phyloP scores from a whole-genome alignment of 805 yeast genomes.

The Nakazawaea holstii region DNA sequence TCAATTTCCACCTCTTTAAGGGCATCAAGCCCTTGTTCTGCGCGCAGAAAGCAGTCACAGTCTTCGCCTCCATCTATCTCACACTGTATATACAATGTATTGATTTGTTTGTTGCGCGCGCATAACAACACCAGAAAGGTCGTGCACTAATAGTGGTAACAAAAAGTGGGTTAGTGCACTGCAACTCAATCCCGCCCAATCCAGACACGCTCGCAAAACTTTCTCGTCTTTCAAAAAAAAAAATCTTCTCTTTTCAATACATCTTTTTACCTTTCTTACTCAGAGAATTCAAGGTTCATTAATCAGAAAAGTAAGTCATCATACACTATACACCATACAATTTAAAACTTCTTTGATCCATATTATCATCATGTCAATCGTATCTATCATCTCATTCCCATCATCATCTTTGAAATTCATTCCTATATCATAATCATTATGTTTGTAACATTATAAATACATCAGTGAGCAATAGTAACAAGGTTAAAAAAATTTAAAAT shows the following conservation, averaged over 20 bases:
- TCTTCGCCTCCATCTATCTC: too few relatives aligned
- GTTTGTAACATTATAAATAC: too few relatives aligned
- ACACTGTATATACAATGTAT: too few relatives aligned
- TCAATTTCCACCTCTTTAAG: too few relatives aligned
- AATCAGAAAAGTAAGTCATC: constrained; percentile 6
- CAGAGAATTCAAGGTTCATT: constrained; percentile 9
- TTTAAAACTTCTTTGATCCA: not conserved
- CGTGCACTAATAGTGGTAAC: too few relatives aligned
- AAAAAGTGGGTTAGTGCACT: too few relatives aligned
- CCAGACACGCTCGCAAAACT: not conserved
- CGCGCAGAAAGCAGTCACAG: not conserved
- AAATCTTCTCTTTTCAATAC: not conserved
- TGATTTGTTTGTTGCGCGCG: too few relatives aligned
- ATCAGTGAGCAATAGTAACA: too few relatives aligned
- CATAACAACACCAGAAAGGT: too few relatives aligned
- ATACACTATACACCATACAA: not conserved
- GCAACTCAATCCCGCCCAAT: not conserved
- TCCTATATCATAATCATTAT: not conserved
- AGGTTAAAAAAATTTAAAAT: too few relatives aligned
- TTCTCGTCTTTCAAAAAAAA: not conserved
- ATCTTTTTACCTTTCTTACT: not conserved
- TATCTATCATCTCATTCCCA: not conserved
- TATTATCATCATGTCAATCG: not conserved
- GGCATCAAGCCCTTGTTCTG: too few relatives aligned
- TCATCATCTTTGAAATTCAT: not conserved